Evolutionary conservation across 495 filamentous ascomycete species (phyloP), one percentile per base, ranked within the genome.

Genomic region (Penicillium bovifimosum): DNA sequence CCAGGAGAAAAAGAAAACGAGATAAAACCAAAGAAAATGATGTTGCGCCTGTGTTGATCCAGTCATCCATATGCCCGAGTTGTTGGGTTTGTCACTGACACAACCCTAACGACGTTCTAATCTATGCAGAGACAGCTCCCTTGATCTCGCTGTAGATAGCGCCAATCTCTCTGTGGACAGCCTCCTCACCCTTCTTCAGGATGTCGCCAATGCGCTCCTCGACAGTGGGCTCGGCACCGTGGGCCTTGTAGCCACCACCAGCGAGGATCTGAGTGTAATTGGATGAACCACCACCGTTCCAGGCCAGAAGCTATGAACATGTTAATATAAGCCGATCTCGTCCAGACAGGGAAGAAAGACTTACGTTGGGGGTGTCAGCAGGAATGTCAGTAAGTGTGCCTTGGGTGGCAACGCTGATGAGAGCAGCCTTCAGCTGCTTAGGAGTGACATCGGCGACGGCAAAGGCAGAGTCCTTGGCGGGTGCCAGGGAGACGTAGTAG

Each of bases 401-500:
- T 54, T 80, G 62, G 42, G 95, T 97, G 58, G 87, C 91, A 61
- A 97, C 83, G 60, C 77, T 73, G 65, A 97, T 84, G 45, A 99
- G 74, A 70, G 83, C 86, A 61, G 81, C 75, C 88, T 99, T 99
- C 50, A 99, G 79, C 80, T 96, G 83, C 78, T 88, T 86, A 36
- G 95, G 95, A 31, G 91, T 95, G 68, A 97, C 89, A 46, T 86
- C 78, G 50, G 84, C 90, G 65, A 96, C 83, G 54, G 91, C 86
- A 65, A 86, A 99, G 47, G 85, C 88, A 49, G 95, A 97, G 71
- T 91, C 88, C 55, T 80, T 79, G 52, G 86, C 71, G 24, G 95
- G 95, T 73, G 96, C 91, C 27, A 99, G 87, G 52, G 95, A 99
- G 39, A 99, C 84, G 74, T 92, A 88, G 80, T 99, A 99, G 71